Percentiles rank a stretch among this genome's conserved stretches.
Conservation (phyloP, 495 filamentous ascomycete species). For the Schizothecium vesticola region DNA sequence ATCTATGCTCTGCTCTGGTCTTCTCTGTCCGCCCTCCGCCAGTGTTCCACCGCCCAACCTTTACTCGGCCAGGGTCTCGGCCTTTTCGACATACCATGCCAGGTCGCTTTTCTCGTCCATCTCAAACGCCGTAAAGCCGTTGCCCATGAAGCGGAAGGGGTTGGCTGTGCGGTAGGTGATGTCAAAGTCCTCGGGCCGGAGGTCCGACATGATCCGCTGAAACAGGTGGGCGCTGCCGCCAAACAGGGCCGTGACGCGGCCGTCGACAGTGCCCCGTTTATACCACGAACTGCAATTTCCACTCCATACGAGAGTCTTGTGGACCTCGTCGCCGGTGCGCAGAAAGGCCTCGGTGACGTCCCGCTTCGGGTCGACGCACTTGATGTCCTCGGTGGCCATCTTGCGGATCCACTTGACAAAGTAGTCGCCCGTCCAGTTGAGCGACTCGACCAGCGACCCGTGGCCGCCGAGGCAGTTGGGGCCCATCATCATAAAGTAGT, state of each 20-base stretch:
- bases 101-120: conserved; percentile 26
- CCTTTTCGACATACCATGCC: conserved; percentile 24
- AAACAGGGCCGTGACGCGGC: conserved; percentile 43
- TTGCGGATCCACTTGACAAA: conserved; percentile 43
- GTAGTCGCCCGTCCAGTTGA: conserved; percentile 27
- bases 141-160: conserved; percentile 47
- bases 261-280: conserved; percentile 38
- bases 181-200: conserved; percentile 49
- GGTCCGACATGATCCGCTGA: conserved; percentile 42
- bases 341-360: conserved; percentile 40
- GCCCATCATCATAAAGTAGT: conserved; percentile 44
- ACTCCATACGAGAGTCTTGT: conserved; percentile 44
- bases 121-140: conserved; percentile 37
- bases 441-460: conserved; percentile 21
- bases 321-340: conserved; percentile 37
- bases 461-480: conserved; percentile 28
- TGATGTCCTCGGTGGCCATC: conserved; percentile 44
- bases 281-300: conserved; percentile 47
- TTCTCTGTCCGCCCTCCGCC: too few species aligned
- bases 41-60: neutral
- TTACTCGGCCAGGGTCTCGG: neutral
- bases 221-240: conserved; percentile 46
- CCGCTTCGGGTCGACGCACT: conserved; percentile 37
- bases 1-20: too few species aligned
- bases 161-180: conserved; percentile 41